These are phyloP conservation scores for Penicillium sp. DNA, from an alignment of 2,329 filamentous ascomycete species.

Conservation along the genomic window DNA sequence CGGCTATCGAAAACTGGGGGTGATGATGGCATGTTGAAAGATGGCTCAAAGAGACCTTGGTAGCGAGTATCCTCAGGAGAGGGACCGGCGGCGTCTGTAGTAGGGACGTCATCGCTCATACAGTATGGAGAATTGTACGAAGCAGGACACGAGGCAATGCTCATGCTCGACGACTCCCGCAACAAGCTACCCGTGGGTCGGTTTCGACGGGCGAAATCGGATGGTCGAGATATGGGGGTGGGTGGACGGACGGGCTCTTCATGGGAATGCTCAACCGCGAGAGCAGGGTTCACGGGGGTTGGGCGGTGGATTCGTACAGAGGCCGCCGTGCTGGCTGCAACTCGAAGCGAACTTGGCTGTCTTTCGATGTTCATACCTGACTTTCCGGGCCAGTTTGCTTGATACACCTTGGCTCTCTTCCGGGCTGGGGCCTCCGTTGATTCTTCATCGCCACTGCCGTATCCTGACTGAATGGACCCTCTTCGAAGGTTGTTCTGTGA, in stretches of 20 bases:
- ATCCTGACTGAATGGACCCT: constrained; percentile 54
- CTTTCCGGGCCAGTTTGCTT: constrained; percentile 70
- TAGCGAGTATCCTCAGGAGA: constrained; percentile 54
- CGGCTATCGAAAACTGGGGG: constrained; percentile 72
- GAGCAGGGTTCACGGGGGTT: constrained; percentile 50
- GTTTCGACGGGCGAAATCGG: constrained; percentile 32
- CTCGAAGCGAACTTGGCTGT: constrained; percentile 75
- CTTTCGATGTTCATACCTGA: constrained; percentile 66
- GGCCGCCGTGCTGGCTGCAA: constrained; percentile 86
- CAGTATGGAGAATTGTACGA: constrained; percentile 46
- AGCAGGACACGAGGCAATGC: constrained; percentile 33
- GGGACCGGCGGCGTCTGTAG: constrained; percentile 48
- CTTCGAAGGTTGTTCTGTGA: constrained; percentile 30
- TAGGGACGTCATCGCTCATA: constrained; percentile 35
- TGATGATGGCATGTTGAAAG: constrained; percentile 83
- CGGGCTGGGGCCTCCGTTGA: constrained; percentile 59
- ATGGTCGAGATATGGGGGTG: constrained; percentile 44
- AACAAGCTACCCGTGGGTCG: constrained; percentile 54
- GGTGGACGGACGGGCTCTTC: constrained; percentile 50
- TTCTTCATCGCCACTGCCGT: constrained; percentile 73
- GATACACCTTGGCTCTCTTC: constrained; percentile 78
- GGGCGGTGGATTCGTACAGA: constrained; percentile 84
- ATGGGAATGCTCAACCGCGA: constrained; percentile 32
- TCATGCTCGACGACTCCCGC: constrained; percentile 61
- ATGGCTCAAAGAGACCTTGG: constrained; percentile 61